A percentile compares a stretch with the other conserved stretches of the same genome.
Evolutionary conservation across 164 flowering plant species (phyloP).

Genomic region (Piper longum): DNA sequence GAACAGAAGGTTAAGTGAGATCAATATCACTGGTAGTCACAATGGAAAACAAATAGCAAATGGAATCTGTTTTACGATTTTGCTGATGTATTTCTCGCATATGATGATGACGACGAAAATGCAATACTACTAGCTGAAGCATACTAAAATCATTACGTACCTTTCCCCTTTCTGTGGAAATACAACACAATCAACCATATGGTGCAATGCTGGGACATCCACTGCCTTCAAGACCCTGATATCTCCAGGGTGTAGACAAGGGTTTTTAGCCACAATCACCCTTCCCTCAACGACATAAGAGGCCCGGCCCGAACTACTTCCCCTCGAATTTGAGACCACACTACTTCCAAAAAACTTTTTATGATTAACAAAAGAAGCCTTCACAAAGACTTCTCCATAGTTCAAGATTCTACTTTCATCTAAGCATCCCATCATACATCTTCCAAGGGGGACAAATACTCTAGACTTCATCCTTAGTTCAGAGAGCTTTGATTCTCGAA

Average conservation of each 20-base stretch:
- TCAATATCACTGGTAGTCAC: neutral
- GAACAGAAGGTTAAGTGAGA: neutral
- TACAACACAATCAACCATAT: conserved; percentile 88
- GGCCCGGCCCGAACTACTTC: conserved; percentile 7
- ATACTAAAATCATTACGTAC: conserved; percentile 12
- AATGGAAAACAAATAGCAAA: neutral
- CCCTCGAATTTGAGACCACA: neutral
- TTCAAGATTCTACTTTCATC: conserved; percentile 72
- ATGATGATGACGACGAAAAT: too few species aligned
- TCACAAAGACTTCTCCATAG: conserved; percentile 84
- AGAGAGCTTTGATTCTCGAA: conserved; percentile 49
- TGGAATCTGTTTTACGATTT: neutral
- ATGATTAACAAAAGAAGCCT: conserved; percentile 27
- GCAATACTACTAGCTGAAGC: neutral
- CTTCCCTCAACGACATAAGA: conserved; percentile 24
- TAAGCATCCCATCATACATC: conserved; percentile 82
- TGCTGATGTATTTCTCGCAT: neutral
- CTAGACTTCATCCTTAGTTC: conserved; percentile 49
- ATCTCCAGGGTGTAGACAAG: conserved; percentile 94
- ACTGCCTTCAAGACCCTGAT: conserved; percentile 66
- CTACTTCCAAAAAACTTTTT: conserved; percentile 9
- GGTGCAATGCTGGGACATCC: conserved; percentile 54
- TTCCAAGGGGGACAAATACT: conserved; percentile 51
- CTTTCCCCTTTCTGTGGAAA: conserved; percentile 80
- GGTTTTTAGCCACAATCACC: conserved; percentile 85